Evolutionary conservation across 495 filamentous ascomycete species (phyloP), one percentile per base, ranked within the genome.

Genomic region (Xylaria nigripes): DNA sequence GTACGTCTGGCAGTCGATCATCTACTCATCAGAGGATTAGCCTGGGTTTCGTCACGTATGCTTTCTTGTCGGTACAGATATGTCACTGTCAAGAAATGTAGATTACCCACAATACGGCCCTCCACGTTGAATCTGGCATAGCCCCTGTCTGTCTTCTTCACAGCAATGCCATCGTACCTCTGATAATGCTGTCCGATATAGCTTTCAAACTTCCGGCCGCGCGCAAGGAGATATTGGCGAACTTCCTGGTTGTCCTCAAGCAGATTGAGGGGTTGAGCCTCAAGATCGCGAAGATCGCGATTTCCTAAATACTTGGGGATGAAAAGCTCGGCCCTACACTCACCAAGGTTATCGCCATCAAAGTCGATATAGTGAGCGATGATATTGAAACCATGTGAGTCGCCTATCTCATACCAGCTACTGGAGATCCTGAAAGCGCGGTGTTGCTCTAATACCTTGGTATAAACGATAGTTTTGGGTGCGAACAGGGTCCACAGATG

Each of bases 1-100:
- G 51, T 61, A 72, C 13, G 65, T 68, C 55, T 62, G 67, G 54
- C 56, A 61, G 45, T 72, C 71, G 22, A 73, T 61, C 64, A 72
- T 72, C 54, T 62, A 60, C 0, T 40, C 29, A 55, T 69, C 18
- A 18, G n/a, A 22, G 25, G 24, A 13, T 51, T 16, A 50, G 38
- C n/a, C 30, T 2, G 10, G 24, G 5, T 34, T 13, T 34, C 36
- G 15, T 18, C 36, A 18, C 3, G 9, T 36, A 15, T 6, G 8
- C 2, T 36, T 2, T 9, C 32, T 15, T 12, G 32, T 2, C 4
- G 32, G 32, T 13, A 2, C 15, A 18, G n/a, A 18, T 40, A 40
- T n/a, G n/a, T n/a, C n/a, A n/a, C n/a, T n/a, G n/a, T n/a, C 32
- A 10, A 15, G 6, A 34, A 44, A 3, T 10, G 21, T 10, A 13